Base-by-base conservation (phyloP, 495 filamentous ascomycete species). In the Zalerion maritima region DNA sequence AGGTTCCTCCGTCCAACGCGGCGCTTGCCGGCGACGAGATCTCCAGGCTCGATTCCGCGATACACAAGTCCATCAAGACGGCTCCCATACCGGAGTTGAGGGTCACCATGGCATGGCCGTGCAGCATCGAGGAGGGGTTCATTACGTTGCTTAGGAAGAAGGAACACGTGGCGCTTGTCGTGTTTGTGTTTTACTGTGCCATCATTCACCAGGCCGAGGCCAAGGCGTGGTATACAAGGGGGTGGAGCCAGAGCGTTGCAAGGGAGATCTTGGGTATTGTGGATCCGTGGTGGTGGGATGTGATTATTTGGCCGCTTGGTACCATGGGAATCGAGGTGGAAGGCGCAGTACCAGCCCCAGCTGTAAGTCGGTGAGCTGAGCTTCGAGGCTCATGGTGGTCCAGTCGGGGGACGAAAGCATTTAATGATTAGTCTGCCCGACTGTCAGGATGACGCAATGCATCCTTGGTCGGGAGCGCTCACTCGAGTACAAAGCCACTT, bases 151-250 rank as follows among this genome's bases (percentile, higher is more conserved):
- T 50, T 18, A 18, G 43, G 5, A 26, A 40, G 18, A 20, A 39
- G 14, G 35, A 45, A 23, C 43, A 32, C 14, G 24, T 29, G 0
- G 49, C 49, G 2, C 9, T 50, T 21, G 49, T 35, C 5, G 17
- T 52, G 18, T 9, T 52, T 9, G 23, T 29, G 3, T 47, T 45
- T 18, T 50, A 45, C 22, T 50, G 46, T 18, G 41, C 41, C 14
- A 28, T 50, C 4, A 26, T 52, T 19, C 35, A 45, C 14, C 33
- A 37, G 5, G 34, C 43, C 1, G 38, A 47, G 30, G 9, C 18
- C 10, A 25, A 29, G 8, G 41, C 31, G 18, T 52, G 49, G 49
- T 48, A 41, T 25, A 41, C 45, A 17, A 26, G 21, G 11, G 49
- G 46, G 0, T 52, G 49, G 49, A 23, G 38, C 0, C 3, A 17